Evolutionary conservation across 108 stramenopile genomes (phyloP).

Genomic region (Skeletonema potamos): DNA sequence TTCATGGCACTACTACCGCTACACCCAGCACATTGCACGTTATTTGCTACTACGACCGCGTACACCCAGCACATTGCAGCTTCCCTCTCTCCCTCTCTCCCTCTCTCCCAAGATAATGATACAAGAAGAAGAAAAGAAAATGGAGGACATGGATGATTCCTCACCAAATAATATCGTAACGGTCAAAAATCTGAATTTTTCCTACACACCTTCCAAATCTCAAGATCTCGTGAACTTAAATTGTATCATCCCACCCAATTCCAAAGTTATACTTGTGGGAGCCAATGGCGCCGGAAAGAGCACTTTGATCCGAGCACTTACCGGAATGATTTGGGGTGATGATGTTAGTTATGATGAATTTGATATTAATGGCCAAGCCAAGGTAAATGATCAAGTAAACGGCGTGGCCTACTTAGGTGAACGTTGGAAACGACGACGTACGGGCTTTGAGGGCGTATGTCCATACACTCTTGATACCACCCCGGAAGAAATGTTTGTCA

Average conservation of each 20-base stretch:
- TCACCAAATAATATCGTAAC: neutral
- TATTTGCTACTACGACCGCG: no score
- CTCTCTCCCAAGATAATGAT: no score
- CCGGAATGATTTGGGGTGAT: conserved; percentile 69
- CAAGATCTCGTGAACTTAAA: conserved; percentile 59
- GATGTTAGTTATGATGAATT: neutral
- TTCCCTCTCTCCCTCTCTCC: no score
- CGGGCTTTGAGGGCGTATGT: conserved; percentile 95
- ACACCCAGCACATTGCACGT: no score
- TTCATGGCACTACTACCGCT: no score
- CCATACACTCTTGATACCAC: conserved; percentile 93
- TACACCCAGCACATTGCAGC: neutral
- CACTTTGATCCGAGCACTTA: conserved; percentile 90
- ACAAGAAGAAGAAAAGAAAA: neutral
- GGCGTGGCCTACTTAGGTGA: conserved; percentile 92
- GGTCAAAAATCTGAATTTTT: conserved; percentile 60
- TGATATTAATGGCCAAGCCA: neutral
- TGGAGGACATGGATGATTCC: neutral
- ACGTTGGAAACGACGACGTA: conserved; percentile 97
- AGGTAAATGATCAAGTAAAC: conserved; percentile 52
- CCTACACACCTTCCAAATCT: conserved; percentile 53
- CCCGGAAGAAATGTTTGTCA: conserved; percentile 95
- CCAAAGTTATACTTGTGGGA: conserved; percentile 86
- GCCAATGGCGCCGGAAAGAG: conserved; percentile 93
- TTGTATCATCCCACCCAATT: conserved; percentile 67